Conservation (phyloP, 129 eudicot species). For the Pulicaria dysenterica region DNA sequence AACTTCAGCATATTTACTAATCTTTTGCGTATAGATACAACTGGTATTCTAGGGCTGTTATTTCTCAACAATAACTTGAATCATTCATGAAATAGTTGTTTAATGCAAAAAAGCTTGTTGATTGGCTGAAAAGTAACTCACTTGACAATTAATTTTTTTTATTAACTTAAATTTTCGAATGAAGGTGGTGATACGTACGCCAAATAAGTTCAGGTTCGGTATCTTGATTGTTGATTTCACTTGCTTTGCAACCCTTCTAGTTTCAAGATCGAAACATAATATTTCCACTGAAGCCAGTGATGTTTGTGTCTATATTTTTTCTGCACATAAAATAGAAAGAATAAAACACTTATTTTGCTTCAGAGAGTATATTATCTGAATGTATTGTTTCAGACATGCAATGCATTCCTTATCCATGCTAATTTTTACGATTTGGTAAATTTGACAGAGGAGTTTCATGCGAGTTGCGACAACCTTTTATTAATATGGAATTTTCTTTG, state of each 20-base stretch:
- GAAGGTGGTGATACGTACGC: conserved; percentile 2
- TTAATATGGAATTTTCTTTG: background rate
- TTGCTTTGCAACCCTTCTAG: background rate
- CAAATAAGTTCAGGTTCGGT: conserved; percentile 3
- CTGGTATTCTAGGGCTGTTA: no score
- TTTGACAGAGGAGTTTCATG: background rate
- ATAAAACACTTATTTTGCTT: background rate
- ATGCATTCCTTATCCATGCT: background rate
- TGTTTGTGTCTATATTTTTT: background rate
- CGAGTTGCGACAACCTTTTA: background rate
- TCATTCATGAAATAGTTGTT: background rate
- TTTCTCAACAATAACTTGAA: background rate
- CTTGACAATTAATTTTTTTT: background rate
- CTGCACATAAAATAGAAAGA: background rate
- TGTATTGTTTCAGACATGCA: background rate
- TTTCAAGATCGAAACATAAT: background rate
- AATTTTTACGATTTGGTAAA: background rate
- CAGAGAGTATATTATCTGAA: background rate
- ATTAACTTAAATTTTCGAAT: background rate
- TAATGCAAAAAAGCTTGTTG: background rate
- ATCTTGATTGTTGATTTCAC: background rate
- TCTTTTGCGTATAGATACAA: no score
- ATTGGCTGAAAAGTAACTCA: background rate
- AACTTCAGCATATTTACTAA: no score
- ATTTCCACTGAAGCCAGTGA: background rate